Conservation (phyloP, 352 stramenopile species). For the Pythium phragmitis region DNA sequence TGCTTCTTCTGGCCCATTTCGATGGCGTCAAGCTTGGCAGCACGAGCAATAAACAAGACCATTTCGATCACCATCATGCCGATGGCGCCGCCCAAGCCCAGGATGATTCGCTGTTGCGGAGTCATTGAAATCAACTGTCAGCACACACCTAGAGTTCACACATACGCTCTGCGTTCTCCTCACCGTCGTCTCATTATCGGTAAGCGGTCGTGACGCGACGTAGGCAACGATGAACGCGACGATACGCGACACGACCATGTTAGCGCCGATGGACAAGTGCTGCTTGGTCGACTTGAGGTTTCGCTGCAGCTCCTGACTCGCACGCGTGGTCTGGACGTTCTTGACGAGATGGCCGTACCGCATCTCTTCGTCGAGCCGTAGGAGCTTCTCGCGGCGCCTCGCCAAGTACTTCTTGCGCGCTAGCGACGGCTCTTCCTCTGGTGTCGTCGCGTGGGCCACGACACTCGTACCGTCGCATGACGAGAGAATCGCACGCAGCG, state of each 20-base stretch:
- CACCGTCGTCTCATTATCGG: slow-evolving; percentile 77
- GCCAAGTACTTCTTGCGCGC: slow-evolving; percentile 36
- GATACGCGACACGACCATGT: slow-evolving; percentile 83
- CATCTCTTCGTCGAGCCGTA: slow-evolving; percentile 80
- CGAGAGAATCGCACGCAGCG: slow-evolving; percentile 22
- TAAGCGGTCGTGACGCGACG: slow-evolving; percentile 64
- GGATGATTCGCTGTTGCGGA: slow-evolving; percentile 49
- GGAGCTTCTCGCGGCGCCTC: slow-evolving; percentile 56
- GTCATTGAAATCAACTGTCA: slow-evolving; percentile 5
- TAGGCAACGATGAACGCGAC: slow-evolving; percentile 82
- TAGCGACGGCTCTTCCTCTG: slow-evolving; percentile 15
- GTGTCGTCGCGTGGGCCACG: not conserved
- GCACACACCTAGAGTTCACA: not conserved
- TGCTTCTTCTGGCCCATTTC: slow-evolving; percentile 32
- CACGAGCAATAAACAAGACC: slow-evolving; percentile 80
- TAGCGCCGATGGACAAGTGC: slow-evolving; percentile 80
- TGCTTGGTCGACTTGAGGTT: slow-evolving; percentile 69
- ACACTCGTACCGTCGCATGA: slow-evolving; percentile 5
- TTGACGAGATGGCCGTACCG: slow-evolving; percentile 70
- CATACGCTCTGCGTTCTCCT: not conserved
- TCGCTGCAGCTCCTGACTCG: slow-evolving; percentile 43
- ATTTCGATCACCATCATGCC: slow-evolving; percentile 89
- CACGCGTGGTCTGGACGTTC: slow-evolving; percentile 62
- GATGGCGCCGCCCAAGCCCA: slow-evolving; percentile 68
- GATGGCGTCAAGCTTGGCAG: slow-evolving; percentile 64